Evolutionary conservation across 2,329 filamentous ascomycete genomes (phyloP).

Genomic region (Pseudogymnoascus sp.): DNA sequence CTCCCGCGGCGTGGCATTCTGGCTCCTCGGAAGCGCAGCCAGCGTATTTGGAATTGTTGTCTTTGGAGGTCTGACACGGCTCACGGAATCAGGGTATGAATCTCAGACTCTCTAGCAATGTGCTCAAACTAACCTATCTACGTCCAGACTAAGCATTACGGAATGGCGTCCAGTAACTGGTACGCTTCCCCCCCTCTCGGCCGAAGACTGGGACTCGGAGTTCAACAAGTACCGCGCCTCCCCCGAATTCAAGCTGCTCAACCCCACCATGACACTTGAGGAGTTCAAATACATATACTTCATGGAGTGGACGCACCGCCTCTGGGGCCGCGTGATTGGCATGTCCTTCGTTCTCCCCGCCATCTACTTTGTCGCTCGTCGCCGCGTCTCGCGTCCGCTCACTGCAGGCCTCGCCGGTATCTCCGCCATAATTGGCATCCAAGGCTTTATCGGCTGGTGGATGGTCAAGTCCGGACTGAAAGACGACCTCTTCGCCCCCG

Average conservation of each 20-base stretch:
- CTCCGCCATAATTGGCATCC: constrained; percentile 82
- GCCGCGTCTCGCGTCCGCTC: constrained; percentile 72
- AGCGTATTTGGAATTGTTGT: constrained; percentile 97
- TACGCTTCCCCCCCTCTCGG: constrained; percentile 72
- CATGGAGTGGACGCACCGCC: constrained; percentile 96
- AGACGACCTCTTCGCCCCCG: constrained; percentile 89
- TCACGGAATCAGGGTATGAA: constrained; percentile 88
- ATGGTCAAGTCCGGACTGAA: constrained; percentile 97
- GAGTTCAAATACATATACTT: constrained; percentile 99
- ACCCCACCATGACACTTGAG: constrained; percentile 82
- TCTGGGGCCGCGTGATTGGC: constrained; percentile 91
- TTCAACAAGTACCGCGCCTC: constrained; percentile 89
- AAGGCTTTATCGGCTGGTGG: constrained; percentile 97
- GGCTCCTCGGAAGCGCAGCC: constrained; percentile 82
- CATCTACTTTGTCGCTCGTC: constrained; percentile 76
- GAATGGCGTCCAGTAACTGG: constrained; percentile 98
- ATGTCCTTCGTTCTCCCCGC: constrained; percentile 84
- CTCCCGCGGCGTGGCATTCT: constrained; percentile 76
- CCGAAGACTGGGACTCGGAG: constrained; percentile 81
- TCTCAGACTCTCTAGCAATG: constrained; percentile 15
- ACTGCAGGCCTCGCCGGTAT: constrained; percentile 73
- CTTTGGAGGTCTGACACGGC: constrained; percentile 83
- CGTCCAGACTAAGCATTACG: constrained; percentile 78
- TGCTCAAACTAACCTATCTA: constrained; percentile 12
- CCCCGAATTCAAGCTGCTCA: constrained; percentile 86